Percentiles rank a stretch among this genome's conserved stretches.
phyloP scores from a whole-genome alignment of 257 asterid species.

The Nicotiana knightiana region DNA sequence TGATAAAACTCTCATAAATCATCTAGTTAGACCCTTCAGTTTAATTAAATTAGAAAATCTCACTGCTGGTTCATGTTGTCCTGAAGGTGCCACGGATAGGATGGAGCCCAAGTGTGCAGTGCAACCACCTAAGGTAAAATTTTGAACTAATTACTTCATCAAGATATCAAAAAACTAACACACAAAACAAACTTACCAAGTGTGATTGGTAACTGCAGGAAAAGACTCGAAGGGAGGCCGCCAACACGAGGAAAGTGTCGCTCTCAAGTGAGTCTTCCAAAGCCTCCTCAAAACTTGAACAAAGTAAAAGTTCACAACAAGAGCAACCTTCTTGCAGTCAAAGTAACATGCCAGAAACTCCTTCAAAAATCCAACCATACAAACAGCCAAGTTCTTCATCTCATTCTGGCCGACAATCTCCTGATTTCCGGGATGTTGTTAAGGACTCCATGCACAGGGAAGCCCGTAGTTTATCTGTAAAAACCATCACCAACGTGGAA shows the following conservation, averaged over 20 bases:
- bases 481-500: conserved; percentile 40
- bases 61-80: conserved; percentile 20
- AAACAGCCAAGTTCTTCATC: conserved; percentile 26
- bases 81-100: conserved; percentile 40
- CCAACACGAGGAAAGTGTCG: conserved; percentile 42
- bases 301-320: conserved; percentile 33
- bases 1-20: not conserved
- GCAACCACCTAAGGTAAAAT: conserved; percentile 36
- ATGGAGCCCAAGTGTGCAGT: conserved; percentile 36
- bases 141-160: conserved; percentile 4
- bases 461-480: conserved; percentile 54
- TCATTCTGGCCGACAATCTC: conserved; percentile 28
- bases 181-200: conserved; percentile 9
- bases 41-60: conserved; percentile 2
- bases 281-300: conserved; percentile 48
- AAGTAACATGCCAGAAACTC: conserved; percentile 28
- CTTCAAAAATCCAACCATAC: conserved; percentile 18
- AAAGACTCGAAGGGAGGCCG: conserved; percentile 30
- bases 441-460: conserved; percentile 84
- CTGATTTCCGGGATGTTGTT: conserved; percentile 59
- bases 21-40: conserved; percentile 8
- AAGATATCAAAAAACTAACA: not conserved
- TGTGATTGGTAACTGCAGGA: conserved; percentile 41
- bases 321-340: conserved; percentile 25
- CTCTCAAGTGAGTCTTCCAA: conserved; percentile 63